Conservation (phyloP, 2,329 filamentous ascomycete species). For the Claviceps cyperi region DNA sequence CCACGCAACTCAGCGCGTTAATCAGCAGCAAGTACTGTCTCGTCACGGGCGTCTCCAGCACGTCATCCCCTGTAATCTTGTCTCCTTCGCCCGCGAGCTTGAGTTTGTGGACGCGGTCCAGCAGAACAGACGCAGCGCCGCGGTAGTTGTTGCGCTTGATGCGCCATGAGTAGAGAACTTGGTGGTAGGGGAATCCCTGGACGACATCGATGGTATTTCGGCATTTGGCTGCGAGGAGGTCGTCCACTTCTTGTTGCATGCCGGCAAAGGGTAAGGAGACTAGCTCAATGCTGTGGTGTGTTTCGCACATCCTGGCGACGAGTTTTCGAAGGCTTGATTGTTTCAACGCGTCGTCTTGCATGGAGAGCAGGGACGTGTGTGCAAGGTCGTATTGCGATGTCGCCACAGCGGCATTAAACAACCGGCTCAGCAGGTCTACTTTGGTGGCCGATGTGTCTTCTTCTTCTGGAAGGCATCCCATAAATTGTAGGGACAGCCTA, state of each 20-base stretch:
- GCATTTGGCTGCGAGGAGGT: slow-evolving; percentile 58
- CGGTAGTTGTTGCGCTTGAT: slow-evolving; percentile 76
- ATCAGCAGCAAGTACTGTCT: slow-evolving; percentile 81
- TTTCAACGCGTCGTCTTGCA: slow-evolving; percentile 58
- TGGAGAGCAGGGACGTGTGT: slow-evolving; percentile 61
- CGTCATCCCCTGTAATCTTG: slow-evolving; percentile 37
- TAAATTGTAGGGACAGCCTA: slow-evolving; percentile 55
- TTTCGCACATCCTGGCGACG: slow-evolving; percentile 53
- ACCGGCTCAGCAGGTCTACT: slow-evolving; percentile 62
- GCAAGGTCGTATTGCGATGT: slow-evolving; percentile 71
- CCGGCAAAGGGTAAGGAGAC: slow-evolving; percentile 66
- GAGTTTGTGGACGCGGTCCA: slow-evolving; percentile 50
- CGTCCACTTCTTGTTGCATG: slow-evolving; percentile 65
- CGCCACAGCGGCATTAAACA: slow-evolving; percentile 71
- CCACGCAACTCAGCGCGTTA: slow-evolving; percentile 80
- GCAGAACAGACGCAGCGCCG: slow-evolving; percentile 50
- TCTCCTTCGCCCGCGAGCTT: slow-evolving; percentile 44
- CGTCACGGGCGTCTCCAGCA: slow-evolving; percentile 48
- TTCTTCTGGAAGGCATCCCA: slow-evolving; percentile 15
- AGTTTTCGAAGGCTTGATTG: slow-evolving; percentile 57
- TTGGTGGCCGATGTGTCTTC: slow-evolving; percentile 27
- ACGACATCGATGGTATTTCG: slow-evolving; percentile 51
- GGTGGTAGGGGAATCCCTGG: slow-evolving; percentile 65
- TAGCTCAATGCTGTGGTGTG: slow-evolving; percentile 50
- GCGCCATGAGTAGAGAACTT: slow-evolving; percentile 83